Evolutionary conservation across 306 rosid species (phyloP), one percentile per base, ranked within the genome.

Genomic region (Lablab purpureus): DNA sequence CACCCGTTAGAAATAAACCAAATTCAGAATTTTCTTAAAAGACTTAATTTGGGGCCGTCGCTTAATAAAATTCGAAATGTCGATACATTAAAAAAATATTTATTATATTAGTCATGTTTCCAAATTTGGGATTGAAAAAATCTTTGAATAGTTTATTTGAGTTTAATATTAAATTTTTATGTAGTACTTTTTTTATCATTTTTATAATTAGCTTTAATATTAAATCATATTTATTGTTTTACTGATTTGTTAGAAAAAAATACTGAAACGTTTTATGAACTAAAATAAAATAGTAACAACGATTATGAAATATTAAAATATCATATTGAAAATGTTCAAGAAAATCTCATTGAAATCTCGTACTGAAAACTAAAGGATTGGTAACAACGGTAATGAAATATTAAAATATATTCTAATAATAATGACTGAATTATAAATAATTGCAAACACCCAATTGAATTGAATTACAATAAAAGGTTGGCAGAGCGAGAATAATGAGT

Each of bases 391-490:
- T 34, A 5, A 5, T 34, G 8, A 34, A 34, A 34, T 11, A 43
- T 43, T 43, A 43, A 10, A 3, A 43, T 43, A 19, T 27, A 37
- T n/a, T 55, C 27, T 30, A 50, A 34, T 34, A 23, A 34, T 52
- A 36, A 55, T 55, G 36, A 13, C 14, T 27, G n/a, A 14, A 47
- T 63, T 18, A 30, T 47, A 56, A 58, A 27, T 18, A 49, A 28
- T 36, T 37, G 68, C 52, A 47, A 27, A 72, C 77, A 81, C 25
- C 54, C 36, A 67, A 65, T 27, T 45, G 45, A 80, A 81, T 46
- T 74, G 70, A 54, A 74, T 66, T 69, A 54, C 22, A 54, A 10
- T 21, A 81, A 76, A 58, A 69, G 17, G 30, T 14, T 27, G 32
- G 47, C n/a, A n/a, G n/a, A n/a, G n/a, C 17, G 5, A 63, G 77